Conservation (phyloP, 1,139 yeast species). For the Arxiozyma heterogenica region DNA sequence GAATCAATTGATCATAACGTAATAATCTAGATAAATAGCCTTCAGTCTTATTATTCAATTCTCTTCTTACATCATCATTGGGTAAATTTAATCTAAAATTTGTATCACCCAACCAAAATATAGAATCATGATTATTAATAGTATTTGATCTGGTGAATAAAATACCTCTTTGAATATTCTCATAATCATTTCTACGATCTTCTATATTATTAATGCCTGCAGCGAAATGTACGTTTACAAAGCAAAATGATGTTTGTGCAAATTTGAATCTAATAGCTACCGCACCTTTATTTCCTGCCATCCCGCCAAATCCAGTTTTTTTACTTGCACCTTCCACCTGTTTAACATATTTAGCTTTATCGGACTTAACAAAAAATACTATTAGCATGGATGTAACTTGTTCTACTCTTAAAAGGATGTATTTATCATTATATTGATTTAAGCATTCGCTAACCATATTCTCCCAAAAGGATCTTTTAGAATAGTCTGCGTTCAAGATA, state of each 20-base stretch:
- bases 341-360: constrained; percentile 45
- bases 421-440: constrained; percentile 41
- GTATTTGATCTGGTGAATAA: constrained; percentile 43
- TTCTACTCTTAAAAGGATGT: constrained; percentile 67
- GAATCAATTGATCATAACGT: constrained; percentile 65
- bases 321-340: constrained; percentile 70
- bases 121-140: constrained; percentile 66
- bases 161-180: constrained; percentile 43
- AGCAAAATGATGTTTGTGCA: constrained; percentile 69
- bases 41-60: constrained; percentile 35
- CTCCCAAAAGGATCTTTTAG: constrained; percentile 61
- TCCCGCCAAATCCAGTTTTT: constrained; percentile 92
- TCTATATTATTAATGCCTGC: constrained; percentile 75
- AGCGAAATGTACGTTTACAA: constrained; percentile 81
- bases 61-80: constrained; percentile 55
- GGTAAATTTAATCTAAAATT: constrained; percentile 72
- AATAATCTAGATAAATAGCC: constrained; percentile 45
- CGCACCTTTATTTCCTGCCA: constrained; percentile 95
- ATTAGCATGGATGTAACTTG: constrained; percentile 80
- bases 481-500: constrained; percentile 57
- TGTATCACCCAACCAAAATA: constrained; percentile 88
- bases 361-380: constrained; percentile 55
- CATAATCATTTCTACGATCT: constrained; percentile 79
- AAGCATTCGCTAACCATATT: constrained; percentile 46
- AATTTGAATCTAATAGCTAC: constrained; percentile 74